Evolutionary conservation across 352 stramenopile species (phyloP), one percentile per base, ranked within the genome.

Genomic region (Pythium aristosporum): DNA sequence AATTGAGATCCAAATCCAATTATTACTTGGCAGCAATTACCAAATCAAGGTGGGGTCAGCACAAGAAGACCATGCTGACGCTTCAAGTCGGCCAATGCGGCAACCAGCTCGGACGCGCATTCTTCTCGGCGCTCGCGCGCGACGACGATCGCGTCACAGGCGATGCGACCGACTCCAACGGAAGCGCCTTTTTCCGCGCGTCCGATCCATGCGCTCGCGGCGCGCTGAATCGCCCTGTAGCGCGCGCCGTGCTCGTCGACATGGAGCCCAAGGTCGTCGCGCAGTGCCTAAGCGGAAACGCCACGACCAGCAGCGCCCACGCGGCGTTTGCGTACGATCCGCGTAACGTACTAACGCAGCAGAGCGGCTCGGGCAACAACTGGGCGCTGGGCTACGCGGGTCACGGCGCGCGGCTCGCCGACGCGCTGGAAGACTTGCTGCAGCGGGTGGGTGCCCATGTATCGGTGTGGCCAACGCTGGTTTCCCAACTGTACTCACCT

Each of bases 261-360:
- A 94, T 89, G 84, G 85, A 94, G 79, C 85, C 84, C 30, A 89
- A 90, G 42, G 83, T 91, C 32, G 72, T 89, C 55, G 72, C 86
- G 61, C 72, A 77, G 55, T 87, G 77, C 58, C 61, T 88, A 28
- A 57, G 57, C 32, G 41, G 10, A 5, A 23, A 57, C 28, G 50
- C 10, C 30, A 61, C 25, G 25, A 2, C 25, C 25, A 2, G 25
- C 25, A 30, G 25, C 25, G 25, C 25, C 25, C 25, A 21, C 25
- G 37, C 12, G 52, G 53, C 18, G 25, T 52, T 52, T 34, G 46
- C 59, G 23, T 91, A 91, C 57, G 78, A 80, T 5, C 30, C 52
- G 18, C 49, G 30, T 13, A 88, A 87, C 44, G 57, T 63, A 20
- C 81, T 91, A 25, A 87, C 69, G 39, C 71, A 79, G 49, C 79